Conservation (phyloP, 2,329 filamentous ascomycete genomes). For the Ceratocystis alfenasii region DNA sequence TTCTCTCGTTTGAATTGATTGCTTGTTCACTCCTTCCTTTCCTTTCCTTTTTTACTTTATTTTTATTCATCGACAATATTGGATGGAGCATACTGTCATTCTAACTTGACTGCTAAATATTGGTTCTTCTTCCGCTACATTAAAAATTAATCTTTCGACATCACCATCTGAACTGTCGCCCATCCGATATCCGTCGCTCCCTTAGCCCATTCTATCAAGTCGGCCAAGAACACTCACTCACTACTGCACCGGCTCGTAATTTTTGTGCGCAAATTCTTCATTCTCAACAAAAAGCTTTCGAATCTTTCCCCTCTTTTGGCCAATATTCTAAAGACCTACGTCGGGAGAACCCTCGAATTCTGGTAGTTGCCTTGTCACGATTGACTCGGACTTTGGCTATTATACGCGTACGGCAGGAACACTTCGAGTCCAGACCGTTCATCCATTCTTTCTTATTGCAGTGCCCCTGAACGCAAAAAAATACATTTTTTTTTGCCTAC, state of each 20-base stretch:
- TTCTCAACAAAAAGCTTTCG: neutral
- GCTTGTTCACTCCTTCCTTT: neutral
- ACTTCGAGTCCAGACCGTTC: neutral
- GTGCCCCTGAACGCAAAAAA: neutral
- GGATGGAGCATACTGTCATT: neutral
- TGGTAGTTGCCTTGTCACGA: neutral
- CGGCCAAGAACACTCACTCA: neutral
- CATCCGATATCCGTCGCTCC: neutral
- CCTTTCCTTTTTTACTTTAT: neutral
- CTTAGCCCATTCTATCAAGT: neutral
- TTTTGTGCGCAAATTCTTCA: neutral
- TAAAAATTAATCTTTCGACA: neutral
- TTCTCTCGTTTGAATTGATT: no score
- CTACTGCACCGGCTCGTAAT: neutral
- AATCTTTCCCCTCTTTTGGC: neutral
- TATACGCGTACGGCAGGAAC: conserved; percentile 5
- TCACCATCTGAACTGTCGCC: neutral
- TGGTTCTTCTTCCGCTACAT: neutral
- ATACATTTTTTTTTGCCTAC: neutral
- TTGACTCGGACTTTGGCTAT: conserved; percentile 3
- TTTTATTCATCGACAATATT: neutral
- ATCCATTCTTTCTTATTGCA: neutral
- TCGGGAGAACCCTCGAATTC: neutral
- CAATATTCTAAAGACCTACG: neutral
- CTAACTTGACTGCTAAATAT: neutral